Conservation (phyloP, 2,329 filamentous ascomycete species). For the Ophiostoma sp. region DNA sequence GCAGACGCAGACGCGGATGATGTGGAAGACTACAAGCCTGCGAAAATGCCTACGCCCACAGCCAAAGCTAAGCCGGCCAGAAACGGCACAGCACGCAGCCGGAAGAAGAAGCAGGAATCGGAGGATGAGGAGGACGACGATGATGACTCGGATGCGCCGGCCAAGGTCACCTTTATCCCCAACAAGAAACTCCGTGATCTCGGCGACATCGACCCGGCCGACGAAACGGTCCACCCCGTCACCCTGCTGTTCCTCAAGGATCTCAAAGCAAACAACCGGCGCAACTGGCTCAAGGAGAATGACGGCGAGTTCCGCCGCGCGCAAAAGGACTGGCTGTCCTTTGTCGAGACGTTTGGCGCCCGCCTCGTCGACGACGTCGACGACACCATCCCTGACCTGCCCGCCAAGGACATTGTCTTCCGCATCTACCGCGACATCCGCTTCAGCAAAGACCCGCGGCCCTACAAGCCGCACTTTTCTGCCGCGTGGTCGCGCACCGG, state of each 20-base stretch:
- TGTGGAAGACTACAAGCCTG: neutral
- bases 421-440: constrained; percentile 83
- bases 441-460: constrained; percentile 77
- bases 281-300: constrained; percentile 62
- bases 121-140: constrained; percentile 36
- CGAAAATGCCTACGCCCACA: constrained; percentile 26
- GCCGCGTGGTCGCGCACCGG: constrained; percentile 85
- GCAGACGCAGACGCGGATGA: constrained; percentile 30
- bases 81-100: constrained; percentile 9
- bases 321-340: constrained; percentile 75
- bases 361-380: constrained; percentile 63
- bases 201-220: constrained; percentile 45
- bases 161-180: constrained; percentile 41
- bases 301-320: constrained; percentile 74
- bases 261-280: constrained; percentile 54
- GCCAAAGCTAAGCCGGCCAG: constrained; percentile 21
- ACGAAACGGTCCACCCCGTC: constrained; percentile 51
- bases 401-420: constrained; percentile 79
- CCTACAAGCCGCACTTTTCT: constrained; percentile 81
- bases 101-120: neutral
- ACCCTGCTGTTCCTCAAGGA: constrained; percentile 54
- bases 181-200: constrained; percentile 40
- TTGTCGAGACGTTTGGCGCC: constrained; percentile 65
- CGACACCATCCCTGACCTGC: constrained; percentile 78
- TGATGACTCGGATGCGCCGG: constrained; percentile 34